Evolutionary conservation across 2,329 filamentous ascomycete species (phyloP), one percentile per base, ranked within the genome.

Genomic region (Aureobasidium leucospermi): DNA sequence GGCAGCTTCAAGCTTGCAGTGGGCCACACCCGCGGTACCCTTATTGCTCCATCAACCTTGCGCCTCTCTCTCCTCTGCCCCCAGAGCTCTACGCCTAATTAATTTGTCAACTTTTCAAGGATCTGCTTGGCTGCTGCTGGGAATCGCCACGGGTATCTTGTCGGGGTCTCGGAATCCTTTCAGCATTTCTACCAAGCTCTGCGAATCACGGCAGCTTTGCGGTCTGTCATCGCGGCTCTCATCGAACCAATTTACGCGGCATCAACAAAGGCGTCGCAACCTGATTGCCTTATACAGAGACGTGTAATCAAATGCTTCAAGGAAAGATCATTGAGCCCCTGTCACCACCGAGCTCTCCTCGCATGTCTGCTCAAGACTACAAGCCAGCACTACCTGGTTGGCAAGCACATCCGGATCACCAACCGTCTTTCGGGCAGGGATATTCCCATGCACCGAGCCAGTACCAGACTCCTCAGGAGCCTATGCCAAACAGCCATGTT

Each of bases 271-370:
- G 55, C 23, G 43, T 32, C 52, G 41, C 19, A 46, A 32, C 43
- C 55, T 28, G 55, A 41, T 48, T 23, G 43, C 55, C 43, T 36
- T 48, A 41, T 41, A 43, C 55, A 58, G 32, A 47, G 32, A 58
- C 42, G 16, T 59, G 58, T 15, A 59, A 53, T 58, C 59, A 61
- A 68, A 68, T 68, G 67, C 61, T 77, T 69, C 71, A 74, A 70
- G 73, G 72, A 71, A 75, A 70, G 68, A 72, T 73, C 65, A 72
- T 74, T 68, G 74, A 75, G 69, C 75, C 75, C 66, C 68, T 78
- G 66, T 79, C 77, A 69, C 77, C 77, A 65, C 77, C 77, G 62
- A 77, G 69, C 63, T 79, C 77, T 69, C 77, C 77, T 70, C 76
- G 73, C 69, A 78, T 78, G 76, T 78, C 75, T 75, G 75, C 71